These are phyloP conservation scores for Emmonsiellopsis sp. DNA, from an alignment of 2,329 filamentous ascomycete species.

Conservation along the genomic window DNA sequence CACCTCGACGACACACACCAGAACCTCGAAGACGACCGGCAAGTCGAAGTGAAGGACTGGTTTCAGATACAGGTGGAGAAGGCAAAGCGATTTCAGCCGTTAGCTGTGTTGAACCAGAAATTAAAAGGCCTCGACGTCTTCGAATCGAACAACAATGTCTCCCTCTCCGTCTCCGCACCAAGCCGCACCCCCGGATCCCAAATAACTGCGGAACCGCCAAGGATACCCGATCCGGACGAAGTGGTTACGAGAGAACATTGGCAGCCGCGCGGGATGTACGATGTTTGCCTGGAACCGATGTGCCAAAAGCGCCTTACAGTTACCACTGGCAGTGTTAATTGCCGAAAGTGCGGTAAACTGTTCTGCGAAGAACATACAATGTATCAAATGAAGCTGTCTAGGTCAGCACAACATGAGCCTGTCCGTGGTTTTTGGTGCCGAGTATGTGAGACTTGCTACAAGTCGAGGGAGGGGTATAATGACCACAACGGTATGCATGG, in stretches of 20 bases:
- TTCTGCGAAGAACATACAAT: constrained; percentile 98
- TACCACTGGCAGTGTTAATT: constrained; percentile 80
- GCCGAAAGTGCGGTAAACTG: constrained; percentile 80
- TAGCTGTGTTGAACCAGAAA: constrained; percentile 88
- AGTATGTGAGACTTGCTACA: constrained; percentile 98
- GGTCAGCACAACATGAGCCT: constrained; percentile 81
- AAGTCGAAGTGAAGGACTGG: constrained; percentile 95
- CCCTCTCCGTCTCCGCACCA: constrained; percentile 28
- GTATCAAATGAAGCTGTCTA: constrained; percentile 97
- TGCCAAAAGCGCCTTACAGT: constrained; percentile 74
- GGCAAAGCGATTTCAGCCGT: constrained; percentile 84
- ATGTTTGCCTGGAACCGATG: constrained; percentile 76
- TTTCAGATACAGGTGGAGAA: constrained; percentile 91
- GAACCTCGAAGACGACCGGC: constrained; percentile 77
- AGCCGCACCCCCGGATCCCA: constrained; percentile 18
- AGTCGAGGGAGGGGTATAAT: constrained; percentile 90
- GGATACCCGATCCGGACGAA: constrained; percentile 68
- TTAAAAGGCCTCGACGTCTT: constrained; percentile 87
- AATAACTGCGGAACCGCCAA: constrained; percentile 22
- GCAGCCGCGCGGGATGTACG: constrained; percentile 67
- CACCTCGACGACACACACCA: constrained; percentile 84
- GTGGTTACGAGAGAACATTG: constrained; percentile 81
- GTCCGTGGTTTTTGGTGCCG: constrained; percentile 85
- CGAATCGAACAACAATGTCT: constrained; percentile 70
- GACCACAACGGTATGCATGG: constrained; percentile 56